Conservation (phyloP, 1,284 basidiomycete genomes). For the Dichomitus squalens region DNA sequence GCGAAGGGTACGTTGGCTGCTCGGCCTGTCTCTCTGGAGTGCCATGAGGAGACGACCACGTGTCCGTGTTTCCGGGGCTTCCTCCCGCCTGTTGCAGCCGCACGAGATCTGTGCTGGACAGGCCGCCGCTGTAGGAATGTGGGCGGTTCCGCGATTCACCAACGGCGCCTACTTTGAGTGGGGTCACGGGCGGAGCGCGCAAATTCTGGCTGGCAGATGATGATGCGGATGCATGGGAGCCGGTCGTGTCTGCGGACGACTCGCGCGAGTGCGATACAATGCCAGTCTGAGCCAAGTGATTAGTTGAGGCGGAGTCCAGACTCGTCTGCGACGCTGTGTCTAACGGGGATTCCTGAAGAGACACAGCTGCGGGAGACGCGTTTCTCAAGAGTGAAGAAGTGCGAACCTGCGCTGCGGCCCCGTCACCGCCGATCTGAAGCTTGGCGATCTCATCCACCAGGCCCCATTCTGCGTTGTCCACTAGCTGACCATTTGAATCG, state of each 20-base stretch:
- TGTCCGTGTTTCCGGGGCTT: conserved; percentile 35
- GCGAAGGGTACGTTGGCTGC: conserved; percentile 73
- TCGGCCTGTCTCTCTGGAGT: conserved; percentile 42
- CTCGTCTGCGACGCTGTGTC: conserved; percentile 73
- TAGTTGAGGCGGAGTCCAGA: conserved; percentile 67
- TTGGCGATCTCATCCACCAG: conserved; percentile 72
- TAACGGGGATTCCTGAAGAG: conserved; percentile 68
- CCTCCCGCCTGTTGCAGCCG: conserved; percentile 71
- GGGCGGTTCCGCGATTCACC: conserved; percentile 72
- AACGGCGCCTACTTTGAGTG: conserved; percentile 51
- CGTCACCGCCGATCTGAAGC: conserved; percentile 63
- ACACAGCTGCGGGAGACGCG: conserved; percentile 48
- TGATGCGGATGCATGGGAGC: conserved; percentile 54
- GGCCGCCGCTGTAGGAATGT: conserved; percentile 76
- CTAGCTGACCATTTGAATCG: conserved; percentile 61
- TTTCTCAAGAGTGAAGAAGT: conserved; percentile 68
- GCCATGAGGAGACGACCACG: conserved; percentile 33
- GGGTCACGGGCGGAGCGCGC: conserved; percentile 48
- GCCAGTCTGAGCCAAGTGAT: conserved; percentile 59
- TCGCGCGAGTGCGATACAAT: conserved; percentile 70
- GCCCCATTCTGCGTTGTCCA: conserved; percentile 68
- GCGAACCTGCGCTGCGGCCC: conserved; percentile 56
- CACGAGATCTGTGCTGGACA: conserved; percentile 70
- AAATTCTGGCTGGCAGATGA: conserved; percentile 59
- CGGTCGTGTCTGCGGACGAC: conserved; percentile 72